Conservation (phyloP, 768 basidiomycete genomes). For the Leccinum obscurum region DNA sequence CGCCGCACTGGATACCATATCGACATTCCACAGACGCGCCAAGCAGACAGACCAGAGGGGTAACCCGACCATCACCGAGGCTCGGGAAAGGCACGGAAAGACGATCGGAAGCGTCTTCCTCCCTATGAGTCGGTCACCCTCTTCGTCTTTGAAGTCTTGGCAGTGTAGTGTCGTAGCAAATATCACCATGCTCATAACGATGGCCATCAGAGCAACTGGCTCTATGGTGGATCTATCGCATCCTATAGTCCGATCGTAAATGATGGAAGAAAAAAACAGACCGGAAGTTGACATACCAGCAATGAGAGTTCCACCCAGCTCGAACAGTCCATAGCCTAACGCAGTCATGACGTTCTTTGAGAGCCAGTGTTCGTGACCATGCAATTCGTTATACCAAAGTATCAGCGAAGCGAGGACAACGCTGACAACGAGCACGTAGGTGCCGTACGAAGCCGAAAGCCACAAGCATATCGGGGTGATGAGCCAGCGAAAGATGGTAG, state of each 20-base stretch:
- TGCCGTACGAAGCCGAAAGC: slow-evolving; percentile 37
- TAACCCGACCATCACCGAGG: slow-evolving; percentile 27
- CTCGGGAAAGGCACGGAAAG: slow-evolving; percentile 34
- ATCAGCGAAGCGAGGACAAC: slow-evolving; percentile 26
- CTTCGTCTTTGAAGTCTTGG: slow-evolving; percentile 42
- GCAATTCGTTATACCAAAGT: slow-evolving; percentile 41
- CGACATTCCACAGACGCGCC: slow-evolving; percentile 28
- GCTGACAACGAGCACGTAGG: slow-evolving; percentile 35
- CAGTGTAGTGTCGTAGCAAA: slow-evolving; percentile 38
- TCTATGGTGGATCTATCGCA: slow-evolving; percentile 26
- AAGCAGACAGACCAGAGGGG: slow-evolving; percentile 34
- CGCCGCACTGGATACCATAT: slow-evolving; percentile 25
- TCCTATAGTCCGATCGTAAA: slow-evolving; percentile 21
- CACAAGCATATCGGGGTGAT: slow-evolving; percentile 36
- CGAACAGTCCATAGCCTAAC: slow-evolving; percentile 38
- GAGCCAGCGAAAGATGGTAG: slow-evolving; percentile 39
- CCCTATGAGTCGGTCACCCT: slow-evolving; percentile 41
- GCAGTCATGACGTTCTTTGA: slow-evolving; percentile 38
- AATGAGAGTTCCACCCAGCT: slow-evolving; percentile 38
- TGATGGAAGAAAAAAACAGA: not conserved
- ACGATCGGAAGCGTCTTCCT: slow-evolving; percentile 46
- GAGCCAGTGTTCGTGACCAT: slow-evolving; percentile 32
- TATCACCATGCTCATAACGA: slow-evolving; percentile 33
- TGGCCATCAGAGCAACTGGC: slow-evolving; percentile 28
- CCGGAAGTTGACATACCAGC: slow-evolving; percentile 30